Base-by-base conservation (phyloP, 345 rosid genomes). In the Hypericum androsaemum region DNA sequence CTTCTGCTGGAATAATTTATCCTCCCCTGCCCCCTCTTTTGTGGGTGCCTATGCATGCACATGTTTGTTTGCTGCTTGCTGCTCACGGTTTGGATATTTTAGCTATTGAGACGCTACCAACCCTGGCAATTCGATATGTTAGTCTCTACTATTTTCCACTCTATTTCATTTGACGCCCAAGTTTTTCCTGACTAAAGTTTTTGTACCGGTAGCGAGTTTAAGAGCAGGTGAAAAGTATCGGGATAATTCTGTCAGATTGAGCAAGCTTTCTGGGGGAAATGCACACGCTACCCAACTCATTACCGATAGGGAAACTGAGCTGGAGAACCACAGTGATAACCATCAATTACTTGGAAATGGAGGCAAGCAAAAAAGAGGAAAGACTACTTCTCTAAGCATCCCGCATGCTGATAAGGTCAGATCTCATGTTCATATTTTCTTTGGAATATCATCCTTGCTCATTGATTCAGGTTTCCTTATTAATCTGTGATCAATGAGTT, bases 401-500 rank as follows among this genome's bases (percentile, higher is more conserved):
- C 54, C 74, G 37, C 44, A 70, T 12, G 62, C 59, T 6, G 80
- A 84, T 60, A 81, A 83, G 95, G 95, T 75, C 39, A 17, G 39
- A 4, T 44, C 47, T 38, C 50, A 39, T 7, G 4, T 14, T 8
- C 1, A n/a, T 35, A 10, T 38, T 45, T 16, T 5, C 32, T 22
- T 22, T 22, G 32, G 32, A 22, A 22, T 22, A 22, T 22, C 32
- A 22, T 22, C 4, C 32, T 22, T 22, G 32, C 32, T 22, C 32
- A 22, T 22, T 22, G 32, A 22, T 22, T 22, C 32, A 22, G 32
- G 32, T 22, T 22, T 22, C 32, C 32, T 22, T 22, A 1, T 22
- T 22, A 22, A 22, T 22, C 32, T 22, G 2, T 22, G 1, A 22
- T 22, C 32, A 22, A 22, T 22, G 32, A 22, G 32, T 22, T 22